phyloP scores from a whole-genome alignment of 768 basidiomycete genomes.

The Daedaleopsis nitida region DNA sequence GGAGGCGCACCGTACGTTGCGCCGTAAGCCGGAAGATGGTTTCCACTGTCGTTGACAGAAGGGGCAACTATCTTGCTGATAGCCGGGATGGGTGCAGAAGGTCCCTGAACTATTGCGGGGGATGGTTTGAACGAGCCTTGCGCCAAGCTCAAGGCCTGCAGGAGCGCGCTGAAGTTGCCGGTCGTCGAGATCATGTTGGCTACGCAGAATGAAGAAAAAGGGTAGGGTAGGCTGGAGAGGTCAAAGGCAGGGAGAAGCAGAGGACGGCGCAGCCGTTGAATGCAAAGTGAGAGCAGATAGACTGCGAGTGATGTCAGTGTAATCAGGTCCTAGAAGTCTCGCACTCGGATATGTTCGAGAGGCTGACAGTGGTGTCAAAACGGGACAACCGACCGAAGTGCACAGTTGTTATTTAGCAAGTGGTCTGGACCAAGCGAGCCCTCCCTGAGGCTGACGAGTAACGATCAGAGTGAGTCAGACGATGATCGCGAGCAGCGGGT shows the following conservation, averaged over 20 bases:
- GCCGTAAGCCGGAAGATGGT: background rate
- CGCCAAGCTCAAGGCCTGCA: background rate
- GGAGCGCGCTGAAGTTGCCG: background rate
- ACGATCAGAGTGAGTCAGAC: too few relatives aligned
- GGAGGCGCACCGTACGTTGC: background rate
- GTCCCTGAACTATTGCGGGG: background rate
- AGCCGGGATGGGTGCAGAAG: background rate
- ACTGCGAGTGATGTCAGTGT: background rate
- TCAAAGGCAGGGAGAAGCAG: background rate
- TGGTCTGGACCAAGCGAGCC: too few relatives aligned
- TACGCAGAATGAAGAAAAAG: background rate
- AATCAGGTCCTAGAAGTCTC: too few relatives aligned
- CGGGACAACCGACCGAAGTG: too few relatives aligned
- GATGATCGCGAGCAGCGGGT: too few relatives aligned
- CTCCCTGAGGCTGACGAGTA: too few relatives aligned
- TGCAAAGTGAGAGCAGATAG: background rate
- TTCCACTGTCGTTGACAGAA: background rate
- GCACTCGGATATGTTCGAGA: too few relatives aligned
- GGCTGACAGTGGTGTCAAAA: too few relatives aligned
- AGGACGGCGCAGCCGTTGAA: background rate
- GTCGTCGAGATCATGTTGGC: background rate
- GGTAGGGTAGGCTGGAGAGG: background rate
- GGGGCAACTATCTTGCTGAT: conserved; percentile 19
- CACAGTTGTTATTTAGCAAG: too few relatives aligned
- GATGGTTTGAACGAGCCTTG: background rate